Evolutionary conservation across 164 flowering plant species (phyloP).

Genomic region (Hamamelis virginiana): DNA sequence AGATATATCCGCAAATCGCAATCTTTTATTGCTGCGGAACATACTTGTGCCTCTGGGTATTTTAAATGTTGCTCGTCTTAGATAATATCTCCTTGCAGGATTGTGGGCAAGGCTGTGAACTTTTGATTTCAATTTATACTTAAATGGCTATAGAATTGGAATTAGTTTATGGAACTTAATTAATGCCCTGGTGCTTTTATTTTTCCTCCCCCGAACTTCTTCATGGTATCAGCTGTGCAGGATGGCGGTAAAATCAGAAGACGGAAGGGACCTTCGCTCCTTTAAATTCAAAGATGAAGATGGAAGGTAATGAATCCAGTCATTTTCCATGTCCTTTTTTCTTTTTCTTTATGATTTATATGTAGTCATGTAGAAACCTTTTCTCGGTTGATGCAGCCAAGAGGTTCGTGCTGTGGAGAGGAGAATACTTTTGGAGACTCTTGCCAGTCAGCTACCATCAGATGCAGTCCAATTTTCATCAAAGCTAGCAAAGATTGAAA

Average conservation of each 20-base stretch:
- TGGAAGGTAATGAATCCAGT: constrained; percentile 41
- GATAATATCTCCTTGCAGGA: too few species aligned
- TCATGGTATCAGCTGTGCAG: constrained; percentile 74
- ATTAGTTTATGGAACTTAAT: too few species aligned
- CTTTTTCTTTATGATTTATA: background rate
- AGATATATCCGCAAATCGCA: too few species aligned
- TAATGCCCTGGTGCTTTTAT: background rate
- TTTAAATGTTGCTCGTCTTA: too few species aligned
- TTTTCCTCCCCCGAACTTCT: constrained; percentile 33
- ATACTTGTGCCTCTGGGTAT: too few species aligned
- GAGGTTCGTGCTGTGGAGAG: constrained; percentile 97
- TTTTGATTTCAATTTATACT: too few species aligned
- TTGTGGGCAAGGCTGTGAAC: too few species aligned
- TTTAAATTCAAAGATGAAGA: constrained; percentile 86
- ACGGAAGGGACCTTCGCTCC: constrained; percentile 80
- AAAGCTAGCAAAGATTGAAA: constrained; percentile 51
- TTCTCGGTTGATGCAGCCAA: constrained; percentile 49
- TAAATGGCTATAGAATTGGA: too few species aligned
- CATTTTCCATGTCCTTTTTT: background rate
- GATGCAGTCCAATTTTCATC: constrained; percentile 64
- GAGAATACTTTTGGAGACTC: constrained; percentile 68
- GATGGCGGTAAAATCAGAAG: constrained; percentile 71
- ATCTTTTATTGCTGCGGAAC: too few species aligned
- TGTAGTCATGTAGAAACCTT: background rate
- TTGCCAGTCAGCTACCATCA: constrained; percentile 68